Conservation (phyloP, 176 grass and related monocot species). For the Phoenix dactylifera region DNA sequence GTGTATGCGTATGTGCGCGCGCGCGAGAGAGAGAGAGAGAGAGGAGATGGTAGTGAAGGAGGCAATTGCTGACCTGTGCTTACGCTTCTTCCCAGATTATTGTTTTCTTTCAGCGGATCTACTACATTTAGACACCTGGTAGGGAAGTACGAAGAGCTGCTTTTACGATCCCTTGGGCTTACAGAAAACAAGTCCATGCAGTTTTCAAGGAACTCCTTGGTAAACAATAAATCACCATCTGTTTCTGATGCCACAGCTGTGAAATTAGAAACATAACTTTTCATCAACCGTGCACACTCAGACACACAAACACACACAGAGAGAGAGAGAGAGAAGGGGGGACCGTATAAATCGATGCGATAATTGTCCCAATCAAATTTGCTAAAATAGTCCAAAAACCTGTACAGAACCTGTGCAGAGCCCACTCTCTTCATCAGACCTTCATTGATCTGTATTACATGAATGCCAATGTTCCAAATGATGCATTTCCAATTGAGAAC, state of each 20-base stretch:
- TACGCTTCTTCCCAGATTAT: conserved; percentile 92
- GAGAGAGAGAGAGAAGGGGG: conserved; percentile 1
- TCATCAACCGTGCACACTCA: too few species aligned
- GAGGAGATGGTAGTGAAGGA: neutral
- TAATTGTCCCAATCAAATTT: conserved; percentile 92
- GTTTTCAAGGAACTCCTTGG: conserved; percentile 43
- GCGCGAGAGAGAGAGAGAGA: too few species aligned
- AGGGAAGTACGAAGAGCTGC: conserved; percentile 27
- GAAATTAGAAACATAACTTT: conserved; percentile 1
- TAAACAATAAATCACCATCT: conserved; percentile 44
- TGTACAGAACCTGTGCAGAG: conserved; percentile 67
- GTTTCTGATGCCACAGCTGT: conserved; percentile 48
- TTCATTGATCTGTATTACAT: too few species aligned
- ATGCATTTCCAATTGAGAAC: conserved; percentile 1
- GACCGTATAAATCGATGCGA: conserved; percentile 76
- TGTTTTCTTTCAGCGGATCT: conserved; percentile 74
- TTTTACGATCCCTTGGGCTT: conserved; percentile 16
- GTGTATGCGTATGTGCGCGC: too few species aligned
- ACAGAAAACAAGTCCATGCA: conserved; percentile 28
- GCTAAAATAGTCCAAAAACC: conserved; percentile 95
- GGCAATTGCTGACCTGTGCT: conserved; percentile 51
- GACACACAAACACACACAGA: neutral
- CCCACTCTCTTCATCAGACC: too few species aligned
- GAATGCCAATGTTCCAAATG: neutral
- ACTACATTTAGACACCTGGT: conserved; percentile 72